Evolutionary conservation across 345 rosid species (phyloP).

Genomic region (Zanthoxylum bungeanum): DNA sequence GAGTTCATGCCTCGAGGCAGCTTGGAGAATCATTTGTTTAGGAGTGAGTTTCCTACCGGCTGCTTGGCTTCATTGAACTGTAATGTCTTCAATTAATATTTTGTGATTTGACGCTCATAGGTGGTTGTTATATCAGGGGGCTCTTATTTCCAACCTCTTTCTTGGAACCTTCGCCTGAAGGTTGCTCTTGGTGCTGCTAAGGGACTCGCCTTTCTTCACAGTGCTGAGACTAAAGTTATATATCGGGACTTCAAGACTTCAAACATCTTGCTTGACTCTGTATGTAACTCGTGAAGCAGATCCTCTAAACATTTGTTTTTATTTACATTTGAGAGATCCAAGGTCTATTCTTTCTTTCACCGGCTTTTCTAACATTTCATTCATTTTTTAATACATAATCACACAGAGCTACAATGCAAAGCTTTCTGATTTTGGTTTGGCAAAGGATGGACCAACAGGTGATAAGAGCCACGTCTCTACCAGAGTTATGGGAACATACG

Average conservation of each 20-base stretch:
- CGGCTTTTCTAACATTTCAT: slow-evolving; percentile 7
- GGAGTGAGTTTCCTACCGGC: slow-evolving; percentile 43
- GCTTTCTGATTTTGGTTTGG: slow-evolving; percentile 79
- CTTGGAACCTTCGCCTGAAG: slow-evolving; percentile 70
- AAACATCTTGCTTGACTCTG: slow-evolving; percentile 64
- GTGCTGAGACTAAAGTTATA: slow-evolving; percentile 58
- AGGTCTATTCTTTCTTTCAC: not conserved
- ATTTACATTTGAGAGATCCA: not conserved
- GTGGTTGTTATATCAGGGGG: slow-evolving; percentile 47
- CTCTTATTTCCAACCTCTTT: slow-evolving; percentile 73
- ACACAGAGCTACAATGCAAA: slow-evolving; percentile 69
- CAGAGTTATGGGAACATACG: slow-evolving; percentile 69
- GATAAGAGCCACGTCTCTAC: slow-evolving; percentile 75
- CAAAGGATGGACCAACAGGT: slow-evolving; percentile 82
- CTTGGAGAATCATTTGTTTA: slow-evolving; percentile 72
- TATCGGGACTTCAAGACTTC: slow-evolving; percentile 76
- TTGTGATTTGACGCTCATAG: not conserved
- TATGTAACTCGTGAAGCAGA: slow-evolving; percentile 24
- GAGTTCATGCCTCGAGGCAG: slow-evolving; percentile 82
- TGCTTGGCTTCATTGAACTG: not conserved
- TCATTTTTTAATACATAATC: not conserved
- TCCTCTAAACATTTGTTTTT: not conserved
- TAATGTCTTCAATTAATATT: not conserved
- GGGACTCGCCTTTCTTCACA: slow-evolving; percentile 78
- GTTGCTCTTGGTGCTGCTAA: slow-evolving; percentile 76